Conservation (phyloP, 805 yeast genomes). For the Saturnispora sekii region DNA sequence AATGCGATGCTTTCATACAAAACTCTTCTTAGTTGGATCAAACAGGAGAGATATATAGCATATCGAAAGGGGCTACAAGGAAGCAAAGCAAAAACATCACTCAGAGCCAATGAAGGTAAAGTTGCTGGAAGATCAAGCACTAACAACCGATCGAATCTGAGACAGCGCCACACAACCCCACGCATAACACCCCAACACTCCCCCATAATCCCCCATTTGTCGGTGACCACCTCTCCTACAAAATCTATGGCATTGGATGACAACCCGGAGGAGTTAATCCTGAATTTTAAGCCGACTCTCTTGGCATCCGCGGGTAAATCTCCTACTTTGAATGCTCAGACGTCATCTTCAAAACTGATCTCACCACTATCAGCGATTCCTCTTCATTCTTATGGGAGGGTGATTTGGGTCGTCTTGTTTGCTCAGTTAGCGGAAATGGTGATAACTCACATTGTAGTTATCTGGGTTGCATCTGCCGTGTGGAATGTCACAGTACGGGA, state of each 20-base stretch:
- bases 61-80: neutral
- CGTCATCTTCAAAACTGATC: neutral
- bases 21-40: constrained; percentile 4
- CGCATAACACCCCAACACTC: neutral
- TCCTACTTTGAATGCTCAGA: too few relatives aligned
- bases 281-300: neutral
- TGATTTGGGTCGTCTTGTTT: constrained; percentile 18
- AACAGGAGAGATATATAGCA: neutral
- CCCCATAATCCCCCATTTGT: neutral
- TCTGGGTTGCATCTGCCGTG: constrained; percentile 16
- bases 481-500: constrained; percentile 14
- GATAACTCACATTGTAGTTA: constrained; percentile 17
- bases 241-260: constrained; percentile 1
- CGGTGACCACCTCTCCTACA: neutral
- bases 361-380: neutral
- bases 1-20: constrained; percentile 5
- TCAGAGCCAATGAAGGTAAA: neutral
- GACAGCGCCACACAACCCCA: constrained; percentile 1
- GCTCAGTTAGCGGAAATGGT: constrained; percentile 19
- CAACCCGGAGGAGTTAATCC: neutral
- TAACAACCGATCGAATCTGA: neutral
- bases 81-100: neutral
- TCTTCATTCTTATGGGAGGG: constrained; percentile 19
- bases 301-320: too few relatives aligned
- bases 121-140: neutral